Evolutionary conservation across 2,329 filamentous ascomycete genomes (phyloP).

Genomic region (Hyphodiscus sp.): DNA sequence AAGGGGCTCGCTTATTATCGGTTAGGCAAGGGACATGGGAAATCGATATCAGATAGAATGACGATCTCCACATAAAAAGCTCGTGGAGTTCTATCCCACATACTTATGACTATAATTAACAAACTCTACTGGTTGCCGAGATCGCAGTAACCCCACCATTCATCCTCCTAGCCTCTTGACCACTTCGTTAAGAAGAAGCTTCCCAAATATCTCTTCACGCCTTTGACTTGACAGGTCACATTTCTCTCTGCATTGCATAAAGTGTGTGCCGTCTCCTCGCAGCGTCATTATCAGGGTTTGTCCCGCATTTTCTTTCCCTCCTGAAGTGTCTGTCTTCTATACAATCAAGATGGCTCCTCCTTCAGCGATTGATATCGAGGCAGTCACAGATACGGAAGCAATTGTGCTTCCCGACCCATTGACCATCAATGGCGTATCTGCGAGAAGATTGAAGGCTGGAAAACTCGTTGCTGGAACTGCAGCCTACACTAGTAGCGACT

Average conservation of each 20-base stretch:
- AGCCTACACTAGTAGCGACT: constrained; percentile 68
- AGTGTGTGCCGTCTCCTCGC: not conserved
- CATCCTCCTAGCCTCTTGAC: not conserved
- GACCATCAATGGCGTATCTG: constrained; percentile 59
- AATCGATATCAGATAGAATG: not conserved
- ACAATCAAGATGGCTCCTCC: constrained; percentile 35
- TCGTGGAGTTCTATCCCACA: no score
- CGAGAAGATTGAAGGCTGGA: constrained; percentile 63
- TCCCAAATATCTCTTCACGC: not conserved
- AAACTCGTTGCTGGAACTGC: constrained; percentile 70
- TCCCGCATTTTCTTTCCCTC: not conserved
- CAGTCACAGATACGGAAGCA: constrained; percentile 38
- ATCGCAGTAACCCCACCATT: not conserved
- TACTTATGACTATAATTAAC: not conserved
- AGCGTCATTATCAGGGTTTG: not conserved
- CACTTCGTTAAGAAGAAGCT: not conserved
- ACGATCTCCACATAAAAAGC: no score
- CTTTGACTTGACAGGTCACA: not conserved
- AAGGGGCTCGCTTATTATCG: not conserved
- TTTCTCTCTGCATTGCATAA: not conserved
- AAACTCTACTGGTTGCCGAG: not conserved
- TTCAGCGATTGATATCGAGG: constrained; percentile 32
- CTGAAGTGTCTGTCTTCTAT: not conserved
- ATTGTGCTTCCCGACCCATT: constrained; percentile 35
- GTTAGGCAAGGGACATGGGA: not conserved